Percentiles rank a stretch among this genome's conserved stretches.
phyloP scores from a whole-genome alignment of 2,329 filamentous ascomycete species.

The Helicocarpus griseus region DNA sequence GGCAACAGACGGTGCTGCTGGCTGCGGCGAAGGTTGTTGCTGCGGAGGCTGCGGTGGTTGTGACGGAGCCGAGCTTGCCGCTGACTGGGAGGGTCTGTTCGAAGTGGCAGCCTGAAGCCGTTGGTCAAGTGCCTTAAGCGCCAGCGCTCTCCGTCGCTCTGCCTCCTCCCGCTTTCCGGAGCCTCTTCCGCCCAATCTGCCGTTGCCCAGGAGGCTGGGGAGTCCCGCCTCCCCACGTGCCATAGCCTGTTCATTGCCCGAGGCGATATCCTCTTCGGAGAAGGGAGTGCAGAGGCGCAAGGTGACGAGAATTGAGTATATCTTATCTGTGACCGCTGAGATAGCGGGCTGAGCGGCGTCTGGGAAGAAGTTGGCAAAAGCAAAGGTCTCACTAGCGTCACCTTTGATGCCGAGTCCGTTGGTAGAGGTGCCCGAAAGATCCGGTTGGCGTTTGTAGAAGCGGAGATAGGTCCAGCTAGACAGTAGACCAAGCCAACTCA shows the following conservation, averaged over 20 bases:
- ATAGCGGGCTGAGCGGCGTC: conserved; percentile 70
- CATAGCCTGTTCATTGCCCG: conserved; percentile 61
- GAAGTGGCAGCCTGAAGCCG: conserved; percentile 73
- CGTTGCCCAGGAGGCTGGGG: conserved; percentile 47
- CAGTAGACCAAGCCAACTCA: conserved; percentile 72
- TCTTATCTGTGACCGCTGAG: conserved; percentile 58
- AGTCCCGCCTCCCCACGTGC: conserved; percentile 52
- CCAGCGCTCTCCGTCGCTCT: conserved; percentile 77
- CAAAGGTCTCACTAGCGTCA: conserved; percentile 92
- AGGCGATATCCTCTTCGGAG: conserved; percentile 66
- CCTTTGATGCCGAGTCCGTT: conserved; percentile 57
- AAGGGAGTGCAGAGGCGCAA: conserved; percentile 77
- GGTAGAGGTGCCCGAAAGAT: conserved; percentile 44
- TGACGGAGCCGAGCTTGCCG: conserved; percentile 25
- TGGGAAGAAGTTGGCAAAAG: conserved; percentile 93
- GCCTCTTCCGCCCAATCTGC: conserved; percentile 33
- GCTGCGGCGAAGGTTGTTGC: conserved; percentile 37
- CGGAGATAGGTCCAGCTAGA: conserved; percentile 92
- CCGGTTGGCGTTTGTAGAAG: conserved; percentile 70
- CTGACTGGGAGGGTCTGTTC: conserved; percentile 34
- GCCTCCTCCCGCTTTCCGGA: conserved; percentile 77
- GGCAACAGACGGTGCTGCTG: conserved; percentile 46
- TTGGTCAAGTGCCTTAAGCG: conserved; percentile 85
- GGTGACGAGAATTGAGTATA: conserved; percentile 67
- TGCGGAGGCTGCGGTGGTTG: conserved; percentile 27